Base-by-base conservation (phyloP, 345 rosid species). In the Gossypium longicalyx region DNA sequence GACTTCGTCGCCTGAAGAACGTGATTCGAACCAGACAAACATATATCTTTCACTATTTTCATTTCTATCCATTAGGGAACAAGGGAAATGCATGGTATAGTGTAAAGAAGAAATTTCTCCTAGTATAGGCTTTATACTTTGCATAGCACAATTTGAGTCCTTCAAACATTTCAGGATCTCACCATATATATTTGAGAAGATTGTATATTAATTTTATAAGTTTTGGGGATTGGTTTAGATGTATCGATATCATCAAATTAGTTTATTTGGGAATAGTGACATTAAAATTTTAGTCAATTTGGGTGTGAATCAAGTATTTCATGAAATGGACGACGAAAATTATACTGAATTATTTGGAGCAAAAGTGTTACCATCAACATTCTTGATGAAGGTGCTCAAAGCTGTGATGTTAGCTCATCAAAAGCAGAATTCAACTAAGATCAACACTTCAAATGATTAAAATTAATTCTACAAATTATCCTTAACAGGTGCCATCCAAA, bases 161-260 rank as follows among this genome's bases (percentile, higher is more conserved):
- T 67, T 86, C 78, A 84, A 84, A 81, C 75, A 85, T 84, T 74
- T 82, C 82, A 89, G 93, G 85, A 81, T 83, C 86, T 88, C 84
- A 84, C 79, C 79, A 80, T 13, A 12, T 51, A 51, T 85, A 80
- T 81, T 79, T 86, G 83, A 85, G 86, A 85, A 85, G 85, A 74
- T 85, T 91, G 91, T 91, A 89, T 91, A 93, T 88, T 87, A 84
- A 82, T 91, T 91, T 91, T 89, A 90, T 81, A 86, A 89, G 88
- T 82, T 89, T 76, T 80, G 88, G 81, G 82, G 93, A 84, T 82
- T 83, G 87, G 83, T 82, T 16, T 87, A 86, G 90, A 70, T 77
- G 82, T 83, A 79, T 83, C 82, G 80, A 54, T 79, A 78, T 79
- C 74, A 79, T 81, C 72, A 80, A 44, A 73, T 65, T 79, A 82